Evolutionary conservation across 2,329 filamentous ascomycete genomes (phyloP).

Genomic region (Zalaria sp.): DNA sequence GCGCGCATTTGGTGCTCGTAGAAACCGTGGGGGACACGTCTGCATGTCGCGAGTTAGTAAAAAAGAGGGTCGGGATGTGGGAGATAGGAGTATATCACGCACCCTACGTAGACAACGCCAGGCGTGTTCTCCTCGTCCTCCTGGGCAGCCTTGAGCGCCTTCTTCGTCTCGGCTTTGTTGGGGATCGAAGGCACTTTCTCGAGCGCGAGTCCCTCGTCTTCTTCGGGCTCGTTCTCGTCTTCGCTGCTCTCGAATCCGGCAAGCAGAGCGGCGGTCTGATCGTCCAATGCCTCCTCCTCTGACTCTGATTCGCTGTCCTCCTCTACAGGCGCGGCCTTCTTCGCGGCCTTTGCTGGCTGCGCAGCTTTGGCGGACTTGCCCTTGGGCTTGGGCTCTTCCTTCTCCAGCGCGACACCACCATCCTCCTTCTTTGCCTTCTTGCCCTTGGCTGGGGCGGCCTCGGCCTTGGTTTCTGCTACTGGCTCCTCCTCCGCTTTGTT

Average conservation of each 20-base stretch:
- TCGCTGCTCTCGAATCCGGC: constrained; percentile 36
- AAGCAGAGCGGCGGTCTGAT: constrained; percentile 36
- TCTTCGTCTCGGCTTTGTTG: constrained; percentile 17
- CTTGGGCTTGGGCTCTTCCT: constrained; percentile 4
- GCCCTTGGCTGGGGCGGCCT: constrained; percentile 1
- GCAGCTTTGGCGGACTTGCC: constrained; percentile 4
- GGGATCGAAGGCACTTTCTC: constrained; percentile 21
- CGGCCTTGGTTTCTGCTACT: constrained; percentile 3
- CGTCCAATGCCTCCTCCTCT: constrained; percentile 20
- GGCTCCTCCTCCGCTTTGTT: constrained; percentile 4
- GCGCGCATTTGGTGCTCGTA: constrained; percentile 90
- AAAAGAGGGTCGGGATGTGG: neutral
- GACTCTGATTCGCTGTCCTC: constrained; percentile 18
- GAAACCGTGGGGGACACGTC: constrained; percentile 84
- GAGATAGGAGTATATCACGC: constrained; percentile 11
- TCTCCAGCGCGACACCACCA: neutral
- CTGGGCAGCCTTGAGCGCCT: constrained; percentile 35
- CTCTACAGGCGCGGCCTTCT: constrained; percentile 6
- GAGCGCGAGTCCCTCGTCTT: constrained; percentile 22
- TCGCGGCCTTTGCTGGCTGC: constrained; percentile 8
- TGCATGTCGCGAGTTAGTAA: constrained; percentile 14
- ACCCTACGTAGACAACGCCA: constrained; percentile 77
- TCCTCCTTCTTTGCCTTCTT: constrained; percentile 4
- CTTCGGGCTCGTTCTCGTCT: constrained; percentile 24
- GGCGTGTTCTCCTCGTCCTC: constrained; percentile 40